Evolutionary conservation across 176 grass and related monocot genomes (phyloP).

Genomic region (Carex cristatella): DNA sequence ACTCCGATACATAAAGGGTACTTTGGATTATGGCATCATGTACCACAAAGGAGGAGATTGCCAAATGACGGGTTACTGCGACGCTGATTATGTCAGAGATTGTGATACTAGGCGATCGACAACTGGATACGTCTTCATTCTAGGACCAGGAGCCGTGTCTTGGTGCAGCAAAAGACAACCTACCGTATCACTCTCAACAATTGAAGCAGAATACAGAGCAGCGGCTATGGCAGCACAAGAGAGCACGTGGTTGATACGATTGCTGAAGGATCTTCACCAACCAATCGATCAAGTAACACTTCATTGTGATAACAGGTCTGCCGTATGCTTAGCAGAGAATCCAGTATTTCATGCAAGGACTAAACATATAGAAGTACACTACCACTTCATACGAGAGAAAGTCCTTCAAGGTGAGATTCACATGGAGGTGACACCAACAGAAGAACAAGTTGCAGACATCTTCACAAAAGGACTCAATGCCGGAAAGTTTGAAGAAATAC

Average conservation of each 20-base stretch:
- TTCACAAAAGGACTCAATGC: not conserved
- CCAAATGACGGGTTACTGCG: not conserved
- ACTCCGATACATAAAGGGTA: too few species aligned
- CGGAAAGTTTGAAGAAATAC: too few species aligned
- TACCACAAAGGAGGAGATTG: too few species aligned
- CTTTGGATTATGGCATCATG: too few species aligned
- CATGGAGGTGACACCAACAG: not conserved
- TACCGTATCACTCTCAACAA: not conserved
- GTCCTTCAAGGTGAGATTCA: not conserved
- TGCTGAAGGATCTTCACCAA: not conserved
- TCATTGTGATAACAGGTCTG: not conserved
- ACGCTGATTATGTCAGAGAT: not conserved
- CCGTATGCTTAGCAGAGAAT: not conserved
- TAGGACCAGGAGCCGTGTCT: not conserved
- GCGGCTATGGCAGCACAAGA: not conserved
- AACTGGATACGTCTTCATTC: not conserved
- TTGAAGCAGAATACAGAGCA: not conserved
- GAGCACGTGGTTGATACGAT: not conserved
- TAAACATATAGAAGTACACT: not conserved
- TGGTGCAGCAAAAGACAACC: constrained; percentile 9
- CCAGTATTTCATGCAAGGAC: not conserved
- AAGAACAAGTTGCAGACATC: constrained; percentile 7
- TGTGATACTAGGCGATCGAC: not conserved
- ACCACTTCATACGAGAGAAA: not conserved
- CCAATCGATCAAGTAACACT: not conserved